A percentile compares a stretch with the other conserved stretches of the same genome.
These are phyloP conservation scores for Paramecium sexaurelia DNA, from an alignment of 73 alveolate species.

Conservation along the genomic window DNA sequence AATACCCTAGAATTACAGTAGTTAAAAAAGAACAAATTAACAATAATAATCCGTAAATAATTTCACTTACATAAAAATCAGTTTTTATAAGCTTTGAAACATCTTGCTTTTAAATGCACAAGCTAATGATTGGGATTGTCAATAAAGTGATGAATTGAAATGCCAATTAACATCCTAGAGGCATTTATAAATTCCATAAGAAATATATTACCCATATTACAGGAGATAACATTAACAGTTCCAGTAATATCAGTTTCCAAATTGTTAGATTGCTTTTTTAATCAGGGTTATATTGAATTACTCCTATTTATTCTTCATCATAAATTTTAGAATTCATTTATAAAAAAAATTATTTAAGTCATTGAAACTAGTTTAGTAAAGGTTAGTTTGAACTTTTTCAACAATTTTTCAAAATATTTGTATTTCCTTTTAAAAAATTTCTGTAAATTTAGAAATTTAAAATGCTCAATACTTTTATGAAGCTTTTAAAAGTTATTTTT, in stretches of 20 bases:
- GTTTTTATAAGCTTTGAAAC: neutral
- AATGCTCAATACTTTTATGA: too few species aligned
- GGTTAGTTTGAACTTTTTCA: too few species aligned
- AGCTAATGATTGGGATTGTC: neutral
- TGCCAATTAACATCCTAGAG: neutral
- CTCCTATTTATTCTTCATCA: neutral
- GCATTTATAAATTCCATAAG: neutral
- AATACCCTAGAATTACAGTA: neutral
- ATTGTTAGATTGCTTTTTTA: neutral
- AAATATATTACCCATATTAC: neutral
- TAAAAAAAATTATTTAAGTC: too few species aligned
- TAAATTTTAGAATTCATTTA: conserved; percentile 4
- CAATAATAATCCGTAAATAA: neutral
- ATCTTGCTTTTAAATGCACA: neutral
- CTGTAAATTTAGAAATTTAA: too few species aligned
- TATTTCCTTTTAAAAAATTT: too few species aligned
- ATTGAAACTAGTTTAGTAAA: too few species aligned
- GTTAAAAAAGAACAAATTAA: neutral
- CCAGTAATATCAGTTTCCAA: neutral
- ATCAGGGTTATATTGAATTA: neutral
- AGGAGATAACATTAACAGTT: neutral
- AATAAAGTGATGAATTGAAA: neutral
- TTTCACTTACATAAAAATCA: neutral
- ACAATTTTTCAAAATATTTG: too few species aligned
- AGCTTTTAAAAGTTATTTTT: too few species aligned